phyloP scores from a whole-genome alignment of 1,139 yeast species.

The Candida frijolesensis region DNA sequence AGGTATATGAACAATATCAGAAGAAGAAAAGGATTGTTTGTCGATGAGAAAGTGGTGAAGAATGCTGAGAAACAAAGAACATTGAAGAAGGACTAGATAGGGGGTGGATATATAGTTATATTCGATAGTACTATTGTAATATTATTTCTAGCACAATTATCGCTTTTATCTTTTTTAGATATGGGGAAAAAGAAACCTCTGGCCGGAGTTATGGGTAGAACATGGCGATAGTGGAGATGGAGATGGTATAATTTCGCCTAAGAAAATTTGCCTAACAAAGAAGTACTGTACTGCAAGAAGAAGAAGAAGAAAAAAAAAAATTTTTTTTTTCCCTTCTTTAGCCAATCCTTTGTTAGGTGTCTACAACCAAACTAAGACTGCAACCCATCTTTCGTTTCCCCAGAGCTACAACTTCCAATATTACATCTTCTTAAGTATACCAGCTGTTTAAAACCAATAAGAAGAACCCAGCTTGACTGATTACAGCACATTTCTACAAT shows the following conservation, averaged over 20 bases:
- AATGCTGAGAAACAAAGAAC: constrained; percentile 95
- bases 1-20: constrained; percentile 81
- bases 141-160: neutral
- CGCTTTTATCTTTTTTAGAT: neutral
- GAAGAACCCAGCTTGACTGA: no score
- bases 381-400: neutral
- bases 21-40: constrained; percentile 84
- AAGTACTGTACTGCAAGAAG: neutral
- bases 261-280: neutral
- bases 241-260: no score
- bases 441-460: no score
- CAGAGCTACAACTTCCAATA: neutral
- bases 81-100: constrained; percentile 55
- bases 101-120: neutral
- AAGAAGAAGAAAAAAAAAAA: neutral
- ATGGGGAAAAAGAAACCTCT: neutral
- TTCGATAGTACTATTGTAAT: neutral
- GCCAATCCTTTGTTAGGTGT: constrained; percentile 3
- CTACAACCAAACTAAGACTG: neutral
- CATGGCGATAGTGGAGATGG: no score
- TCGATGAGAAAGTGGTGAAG: constrained; percentile 85
- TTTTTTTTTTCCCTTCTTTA: neutral
- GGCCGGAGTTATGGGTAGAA: no score
- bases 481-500: no score
- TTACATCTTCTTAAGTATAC: no score